These are phyloP conservation scores for Globisporangium cylindrosporum DNA, from an alignment of 352 stramenopile genomes.

Conservation along the genomic window DNA sequence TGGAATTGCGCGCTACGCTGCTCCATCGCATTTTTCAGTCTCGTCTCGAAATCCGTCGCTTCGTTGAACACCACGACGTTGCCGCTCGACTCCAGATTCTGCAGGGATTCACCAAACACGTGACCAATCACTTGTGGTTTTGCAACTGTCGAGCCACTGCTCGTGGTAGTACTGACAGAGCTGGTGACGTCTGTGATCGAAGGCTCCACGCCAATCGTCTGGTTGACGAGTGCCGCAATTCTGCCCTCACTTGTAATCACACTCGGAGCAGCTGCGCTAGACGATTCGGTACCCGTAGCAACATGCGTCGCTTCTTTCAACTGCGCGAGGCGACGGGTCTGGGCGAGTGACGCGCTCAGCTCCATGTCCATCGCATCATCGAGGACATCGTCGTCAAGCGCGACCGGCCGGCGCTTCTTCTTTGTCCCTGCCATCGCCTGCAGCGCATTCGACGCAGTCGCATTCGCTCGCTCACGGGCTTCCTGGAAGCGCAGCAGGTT, in stretches of 20 bases:
- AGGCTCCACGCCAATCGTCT: slow-evolving; percentile 32
- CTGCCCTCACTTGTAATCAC: slow-evolving; percentile 42
- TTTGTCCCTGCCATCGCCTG: slow-evolving; percentile 28
- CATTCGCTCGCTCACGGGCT: slow-evolving; percentile 62
- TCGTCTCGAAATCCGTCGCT: slow-evolving; percentile 81
- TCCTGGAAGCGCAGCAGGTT: slow-evolving; percentile 68
- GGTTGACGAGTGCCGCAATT: slow-evolving; percentile 54
- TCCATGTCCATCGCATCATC: slow-evolving; percentile 71
- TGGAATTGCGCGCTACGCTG: slow-evolving; percentile 58
- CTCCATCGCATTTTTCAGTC: slow-evolving; percentile 74
- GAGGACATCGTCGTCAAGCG: slow-evolving; percentile 34
- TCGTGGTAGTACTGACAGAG: slow-evolving; percentile 10
- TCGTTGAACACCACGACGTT: slow-evolving; percentile 82
- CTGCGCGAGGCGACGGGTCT: slow-evolving; percentile 55
- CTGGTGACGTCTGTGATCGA: slow-evolving; percentile 16
- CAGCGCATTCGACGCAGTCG: slow-evolving; percentile 39
- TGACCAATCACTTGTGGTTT: slow-evolving; percentile 18
- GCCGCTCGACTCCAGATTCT: slow-evolving; percentile 19
- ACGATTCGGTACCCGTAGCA: background rate
- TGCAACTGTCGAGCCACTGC: background rate
- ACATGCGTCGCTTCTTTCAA: slow-evolving; percentile 23
- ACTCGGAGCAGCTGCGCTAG: background rate
- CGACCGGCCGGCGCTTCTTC: slow-evolving; percentile 36
- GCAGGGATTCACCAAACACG: slow-evolving; percentile 48
- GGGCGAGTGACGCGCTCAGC: slow-evolving; percentile 69